phyloP scores from a whole-genome alignment of 495 filamentous ascomycete genomes.

The Talaromyces ruber region DNA sequence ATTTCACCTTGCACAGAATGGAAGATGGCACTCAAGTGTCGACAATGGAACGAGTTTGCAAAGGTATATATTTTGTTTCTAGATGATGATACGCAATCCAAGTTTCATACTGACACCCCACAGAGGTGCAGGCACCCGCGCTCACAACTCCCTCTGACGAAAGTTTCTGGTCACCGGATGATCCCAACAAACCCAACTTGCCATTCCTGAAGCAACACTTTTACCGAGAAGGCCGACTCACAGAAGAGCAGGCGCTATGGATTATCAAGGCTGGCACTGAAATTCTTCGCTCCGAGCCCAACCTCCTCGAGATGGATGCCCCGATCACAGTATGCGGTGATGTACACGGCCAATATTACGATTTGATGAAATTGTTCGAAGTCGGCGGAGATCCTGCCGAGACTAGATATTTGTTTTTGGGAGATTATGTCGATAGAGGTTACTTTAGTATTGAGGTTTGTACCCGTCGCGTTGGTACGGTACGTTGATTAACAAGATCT shows the following conservation, averaged over 20 bases:
- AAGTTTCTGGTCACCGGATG: slow-evolving; percentile 66
- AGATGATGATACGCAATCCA: not conserved
- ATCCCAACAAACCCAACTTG: slow-evolving; percentile 82
- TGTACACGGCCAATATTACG: slow-evolving; percentile 97
- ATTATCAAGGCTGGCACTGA: slow-evolving; percentile 83
- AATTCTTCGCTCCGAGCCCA: slow-evolving; percentile 78
- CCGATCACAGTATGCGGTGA: slow-evolving; percentile 99
- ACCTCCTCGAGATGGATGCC: slow-evolving; percentile 97
- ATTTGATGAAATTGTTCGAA: slow-evolving; percentile 99
- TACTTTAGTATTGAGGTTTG: slow-evolving; percentile 95
- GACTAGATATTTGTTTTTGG: slow-evolving; percentile 92
- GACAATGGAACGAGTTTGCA: slow-evolving; percentile 90
- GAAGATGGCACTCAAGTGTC: slow-evolving; percentile 93
- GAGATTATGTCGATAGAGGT: slow-evolving; percentile 95
- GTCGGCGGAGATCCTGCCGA: slow-evolving; percentile 95
- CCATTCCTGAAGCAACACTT: slow-evolving; percentile 96
- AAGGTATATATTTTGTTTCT: slow-evolving; percentile 56
- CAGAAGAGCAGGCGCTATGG: slow-evolving; percentile 93
- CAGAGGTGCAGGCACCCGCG: slow-evolving; percentile 95
- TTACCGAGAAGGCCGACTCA: slow-evolving; percentile 92
- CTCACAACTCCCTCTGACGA: slow-evolving; percentile 83
- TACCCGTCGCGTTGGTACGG: not conserved
- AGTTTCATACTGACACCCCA: slow-evolving; percentile 11
- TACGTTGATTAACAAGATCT: slow-evolving; percentile 10
- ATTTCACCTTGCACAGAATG: slow-evolving; percentile 96